Conservation (phyloP, 257 asterid species). For the Echites panduratus region DNA sequence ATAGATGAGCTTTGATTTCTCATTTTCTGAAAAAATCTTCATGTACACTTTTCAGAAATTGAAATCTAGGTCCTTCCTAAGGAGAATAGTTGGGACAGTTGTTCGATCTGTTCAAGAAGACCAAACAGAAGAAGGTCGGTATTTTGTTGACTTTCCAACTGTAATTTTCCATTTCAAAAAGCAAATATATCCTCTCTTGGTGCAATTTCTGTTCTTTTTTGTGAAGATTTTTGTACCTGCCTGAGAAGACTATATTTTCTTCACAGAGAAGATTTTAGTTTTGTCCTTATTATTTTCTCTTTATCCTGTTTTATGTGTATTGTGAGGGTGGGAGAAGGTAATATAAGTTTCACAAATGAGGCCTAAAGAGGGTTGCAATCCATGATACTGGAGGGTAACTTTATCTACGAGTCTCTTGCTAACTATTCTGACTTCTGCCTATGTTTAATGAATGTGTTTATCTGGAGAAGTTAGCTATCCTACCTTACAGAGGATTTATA, state of each 20-base stretch:
- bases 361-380: not conserved
- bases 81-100: conserved; percentile 88
- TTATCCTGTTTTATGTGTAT: not conserved
- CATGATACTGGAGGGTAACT: not conserved
- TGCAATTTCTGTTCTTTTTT: not conserved
- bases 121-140: conserved; percentile 88
- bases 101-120: conserved; percentile 97
- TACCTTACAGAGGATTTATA: not conserved
- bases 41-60: conserved; percentile 50
- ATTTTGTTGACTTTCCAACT: conserved; percentile 2
- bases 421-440: not conserved
- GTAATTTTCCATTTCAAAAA: not conserved
- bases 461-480: not conserved
- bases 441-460: not conserved
- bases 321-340: not conserved
- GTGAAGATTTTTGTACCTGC: not conserved
- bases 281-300: not conserved
- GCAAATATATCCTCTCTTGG: not conserved
- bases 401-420: not conserved
- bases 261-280: not conserved
- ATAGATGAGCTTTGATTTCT: conserved; percentile 6
- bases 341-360: not conserved
- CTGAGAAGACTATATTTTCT: too few species aligned
- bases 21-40: conserved; percentile 14
- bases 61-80: conserved; percentile 70